Evolutionary conservation across 1,284 basidiomycete species (phyloP), one percentile per base, ranked within the genome.

Genomic region (Malassezia pachydermatis): DNA sequence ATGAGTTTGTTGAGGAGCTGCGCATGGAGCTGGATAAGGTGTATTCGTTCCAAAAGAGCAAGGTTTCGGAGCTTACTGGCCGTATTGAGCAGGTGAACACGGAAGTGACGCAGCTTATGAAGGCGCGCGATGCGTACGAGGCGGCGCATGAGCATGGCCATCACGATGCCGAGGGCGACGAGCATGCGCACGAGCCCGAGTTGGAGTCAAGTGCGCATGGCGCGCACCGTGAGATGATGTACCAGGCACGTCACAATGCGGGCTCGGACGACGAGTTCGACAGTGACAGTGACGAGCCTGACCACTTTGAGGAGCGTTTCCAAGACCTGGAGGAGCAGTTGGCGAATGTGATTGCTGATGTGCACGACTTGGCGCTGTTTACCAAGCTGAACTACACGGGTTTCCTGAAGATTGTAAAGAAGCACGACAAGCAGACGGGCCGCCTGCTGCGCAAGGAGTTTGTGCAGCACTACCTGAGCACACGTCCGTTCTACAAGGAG

Each of bases 361-460:
- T 98, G 7, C 94, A 99, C 71, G 94, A 99, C 73, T 78, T 99
- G 23, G 90, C 92, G 10, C 76, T 92, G 45, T 92, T 89, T 73
- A 67, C 60, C 85, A 96, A 96, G 74, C 79, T 96, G 58, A 95
- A 95, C 73, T 88, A 73, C 59, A 75, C 94, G 1, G 94, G 94
- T 8, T 99, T 99, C 74, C 86, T 95, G 79, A 99, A 99, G 76
- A 98, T 98, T 58, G 78, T 96, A 58, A 98, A 98, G 79, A 87
- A 87, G 82, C 85, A 87, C 70, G 85, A 86, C 70, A 80, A 80
- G 76, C 75, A 78, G 58, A 81, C 79, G 13, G 77, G 76, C n/a
- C 78, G 76, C 54, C 73, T 75, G 24, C 70, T 81, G 39, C 78
- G 79, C 63, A 75, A 76, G 36, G 76, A 77, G 28, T 80, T 80